Base-by-base conservation (phyloP, 2,329 filamentous ascomycete species). In the Aspergillus latus region DNA sequence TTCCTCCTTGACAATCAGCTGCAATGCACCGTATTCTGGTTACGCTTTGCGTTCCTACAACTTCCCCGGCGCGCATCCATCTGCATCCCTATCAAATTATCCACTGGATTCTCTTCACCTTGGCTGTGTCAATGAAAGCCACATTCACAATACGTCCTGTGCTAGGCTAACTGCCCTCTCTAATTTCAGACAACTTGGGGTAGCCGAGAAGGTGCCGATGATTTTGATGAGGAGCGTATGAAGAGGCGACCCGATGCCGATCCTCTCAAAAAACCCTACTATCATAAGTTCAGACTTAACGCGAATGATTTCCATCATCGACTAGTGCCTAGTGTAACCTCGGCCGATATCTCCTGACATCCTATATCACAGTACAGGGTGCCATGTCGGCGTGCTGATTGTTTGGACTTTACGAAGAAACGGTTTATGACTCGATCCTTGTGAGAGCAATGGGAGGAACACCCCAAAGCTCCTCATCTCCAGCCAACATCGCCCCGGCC, bases 201-300 rank as follows among this genome's bases (percentile, higher is more conserved):
- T 69, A 96, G 91, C 76, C 88, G 92, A 74, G 90, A 91, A 66
- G 92, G 94, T 66, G 92, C 91, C 69, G 92, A 97, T 74, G 83
- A 88, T 64, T 89, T 95, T 74, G 88, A 95, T 74, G 83, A 82
- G 61, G 81, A 85, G 64, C 86, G 88, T 68, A 85, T 90, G 78
- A 83, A 73, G 61, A 73, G 71, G 60, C 70, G 68, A 52, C 72
- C 71, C 49, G 69, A 70, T 60, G 65, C 63, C 54, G 70, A 73
- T 62, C 69, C 66, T 48, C 62, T 62, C 54, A 73, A 73, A 58
- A 66, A 62, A 57, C 65, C 66, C 28, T 72, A 72, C 51, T 69
- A 71, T 56, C 65, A 64, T 39, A 65, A 62, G 54, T 68, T 70
- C 48, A 65, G 56, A 65, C 63, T 58, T 68, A 68, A 64, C 68